These are phyloP conservation scores for Tylopilus subfusipes DNA, from an alignment of 768 basidiomycete species.

Conservation along the genomic window DNA sequence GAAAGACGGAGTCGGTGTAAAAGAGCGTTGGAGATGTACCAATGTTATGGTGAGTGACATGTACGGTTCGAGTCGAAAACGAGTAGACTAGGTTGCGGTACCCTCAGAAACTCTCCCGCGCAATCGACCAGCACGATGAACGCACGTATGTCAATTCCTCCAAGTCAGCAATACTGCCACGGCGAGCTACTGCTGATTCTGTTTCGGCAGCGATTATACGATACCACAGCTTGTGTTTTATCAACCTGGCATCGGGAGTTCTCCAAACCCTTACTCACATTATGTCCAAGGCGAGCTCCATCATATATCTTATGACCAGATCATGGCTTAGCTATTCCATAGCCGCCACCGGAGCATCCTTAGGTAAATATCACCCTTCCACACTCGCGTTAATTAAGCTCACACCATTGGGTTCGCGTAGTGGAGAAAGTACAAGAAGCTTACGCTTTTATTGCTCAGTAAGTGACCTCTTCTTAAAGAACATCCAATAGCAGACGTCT, in stretches of 20 bases:
- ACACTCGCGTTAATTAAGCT: not conserved
- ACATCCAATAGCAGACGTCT: not conserved
- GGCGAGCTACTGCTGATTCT: not conserved
- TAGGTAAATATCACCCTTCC: conserved; percentile 40
- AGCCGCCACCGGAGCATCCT: conserved; percentile 61
- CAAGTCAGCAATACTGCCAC: not conserved
- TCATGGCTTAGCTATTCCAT: conserved; percentile 7
- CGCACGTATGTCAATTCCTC: conserved; percentile 28
- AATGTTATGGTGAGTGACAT: conserved; percentile 48
- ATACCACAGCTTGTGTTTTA: conserved; percentile 64
- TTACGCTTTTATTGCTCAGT: conserved; percentile 78
- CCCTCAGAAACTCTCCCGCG: conserved; percentile 50
- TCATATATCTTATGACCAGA: not conserved
- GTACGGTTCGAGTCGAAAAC: not conserved
- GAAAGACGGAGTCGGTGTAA: conserved; percentile 57
- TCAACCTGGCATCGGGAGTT: conserved; percentile 59
- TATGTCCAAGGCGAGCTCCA: conserved; percentile 53
- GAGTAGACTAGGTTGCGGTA: not conserved
- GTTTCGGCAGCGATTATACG: conserved; percentile 30
- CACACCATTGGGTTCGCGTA: conserved; percentile 25
- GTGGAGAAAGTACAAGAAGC: conserved; percentile 75
- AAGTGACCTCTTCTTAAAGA: conserved; percentile 26
- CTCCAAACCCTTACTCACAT: conserved; percentile 52
- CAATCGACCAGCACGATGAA: conserved; percentile 47
- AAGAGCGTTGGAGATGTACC: conserved; percentile 46